These are phyloP conservation scores for Flaveria floridana DNA, from an alignment of 140 eudicot genomes.

Conservation along the genomic window DNA sequence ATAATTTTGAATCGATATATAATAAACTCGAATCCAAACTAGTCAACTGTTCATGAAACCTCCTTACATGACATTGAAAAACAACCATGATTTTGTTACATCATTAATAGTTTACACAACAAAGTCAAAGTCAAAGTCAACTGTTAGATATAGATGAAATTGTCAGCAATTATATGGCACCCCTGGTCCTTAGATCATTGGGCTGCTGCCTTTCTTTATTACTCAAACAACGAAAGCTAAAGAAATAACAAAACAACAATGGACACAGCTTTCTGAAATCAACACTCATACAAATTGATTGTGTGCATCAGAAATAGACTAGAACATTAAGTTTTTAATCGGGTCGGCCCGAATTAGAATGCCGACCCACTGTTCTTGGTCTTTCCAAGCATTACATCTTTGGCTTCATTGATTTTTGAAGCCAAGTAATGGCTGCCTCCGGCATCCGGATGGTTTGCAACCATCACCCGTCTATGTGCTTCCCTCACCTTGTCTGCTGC, in stretches of 20 bases:
- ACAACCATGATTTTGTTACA: no score
- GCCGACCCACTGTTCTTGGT: slow-evolving; percentile 55
- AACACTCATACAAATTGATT: slow-evolving; percentile 19
- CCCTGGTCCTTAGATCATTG: slow-evolving; percentile 1
- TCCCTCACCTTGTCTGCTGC: slow-evolving; percentile 62
- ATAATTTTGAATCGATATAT: no score
- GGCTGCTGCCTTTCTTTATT: slow-evolving; percentile 3
- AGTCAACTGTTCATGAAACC: no score
- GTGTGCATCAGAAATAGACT: neutral
- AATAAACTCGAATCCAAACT: no score
- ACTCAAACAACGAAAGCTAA: slow-evolving; percentile 6
- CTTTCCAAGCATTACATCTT: slow-evolving; percentile 66
- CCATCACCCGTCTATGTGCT: slow-evolving; percentile 85
- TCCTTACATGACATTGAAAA: no score
- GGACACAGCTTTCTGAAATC: slow-evolving; percentile 6
- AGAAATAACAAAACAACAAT: slow-evolving; percentile 14
- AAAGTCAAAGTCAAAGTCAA: slow-evolving; percentile 29
- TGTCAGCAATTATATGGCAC: slow-evolving; percentile 5
- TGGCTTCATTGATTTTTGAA: slow-evolving; percentile 74
- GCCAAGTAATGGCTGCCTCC: slow-evolving; percentile 78
- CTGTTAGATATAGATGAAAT: slow-evolving; percentile 5
- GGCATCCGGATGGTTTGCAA: slow-evolving; percentile 75
- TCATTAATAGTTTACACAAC: neutral
- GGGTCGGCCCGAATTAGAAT: slow-evolving; percentile 31
- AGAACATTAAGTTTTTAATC: neutral